Percentiles rank a stretch among this genome's conserved stretches.
These are phyloP conservation scores for Septoria petroselini DNA, from an alignment of 2,329 filamentous ascomycete genomes.

Conservation along the genomic window DNA sequence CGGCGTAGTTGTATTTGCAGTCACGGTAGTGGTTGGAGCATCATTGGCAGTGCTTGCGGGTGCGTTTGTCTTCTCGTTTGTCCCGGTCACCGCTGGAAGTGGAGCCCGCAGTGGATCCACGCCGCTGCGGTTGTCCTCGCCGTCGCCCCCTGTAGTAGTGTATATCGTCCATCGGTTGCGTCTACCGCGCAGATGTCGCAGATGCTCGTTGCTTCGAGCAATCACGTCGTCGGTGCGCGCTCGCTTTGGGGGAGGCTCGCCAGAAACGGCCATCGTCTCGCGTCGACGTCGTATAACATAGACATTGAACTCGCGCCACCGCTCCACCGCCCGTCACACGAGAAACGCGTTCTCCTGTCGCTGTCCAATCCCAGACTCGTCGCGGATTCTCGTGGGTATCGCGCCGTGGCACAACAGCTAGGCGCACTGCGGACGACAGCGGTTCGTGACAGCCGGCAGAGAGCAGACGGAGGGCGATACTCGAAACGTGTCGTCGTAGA, in stretches of 20 bases:
- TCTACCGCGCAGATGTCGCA: conserved; percentile 14
- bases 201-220: conserved; percentile 22
- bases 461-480: no score
- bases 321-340: no score
- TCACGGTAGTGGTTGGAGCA: no score
- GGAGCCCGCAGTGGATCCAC: background rate
- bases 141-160: background rate
- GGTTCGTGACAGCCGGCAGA: no score
- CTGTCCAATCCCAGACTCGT: background rate
- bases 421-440: no score
- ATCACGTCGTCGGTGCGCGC: conserved; percentile 18
- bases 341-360: background rate
- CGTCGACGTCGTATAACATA: background rate
- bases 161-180: conserved; percentile 29
- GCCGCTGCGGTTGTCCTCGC: background rate
- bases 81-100: background rate
- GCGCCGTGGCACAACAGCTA: background rate
- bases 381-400: background rate
- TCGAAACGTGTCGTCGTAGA: no score
- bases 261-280: conserved; percentile 1
- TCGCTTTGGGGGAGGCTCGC: conserved; percentile 19
- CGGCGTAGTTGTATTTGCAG: background rate
- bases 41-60: background rate
- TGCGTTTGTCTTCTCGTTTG: background rate
- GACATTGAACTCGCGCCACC: background rate